Percentiles rank a stretch among this genome's conserved stretches.
Evolutionary conservation across 1,284 basidiomycete genomes (phyloP).

Genomic region (Marasmius fiardii): DNA sequence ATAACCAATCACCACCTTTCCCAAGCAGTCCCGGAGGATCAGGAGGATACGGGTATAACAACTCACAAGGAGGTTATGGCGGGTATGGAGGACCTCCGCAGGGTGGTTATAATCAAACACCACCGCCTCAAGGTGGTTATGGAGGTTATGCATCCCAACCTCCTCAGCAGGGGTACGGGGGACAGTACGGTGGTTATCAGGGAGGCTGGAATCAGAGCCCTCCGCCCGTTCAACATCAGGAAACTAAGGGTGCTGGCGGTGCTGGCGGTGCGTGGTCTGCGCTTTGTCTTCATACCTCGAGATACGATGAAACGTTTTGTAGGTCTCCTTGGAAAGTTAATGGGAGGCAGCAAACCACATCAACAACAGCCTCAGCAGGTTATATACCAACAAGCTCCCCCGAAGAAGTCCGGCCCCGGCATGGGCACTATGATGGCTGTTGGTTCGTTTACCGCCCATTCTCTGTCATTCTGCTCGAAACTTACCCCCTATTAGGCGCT

Average conservation of each 20-base stretch:
- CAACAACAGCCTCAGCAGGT: conserved; percentile 24
- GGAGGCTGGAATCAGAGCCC: conserved; percentile 11
- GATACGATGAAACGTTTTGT: neutral
- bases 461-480: conserved; percentile 5
- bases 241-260: conserved; percentile 1
- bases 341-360: conserved; percentile 1
- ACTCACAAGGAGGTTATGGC: conserved; percentile 18
- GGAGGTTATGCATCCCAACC: conserved; percentile 16
- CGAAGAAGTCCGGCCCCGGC: conserved; percentile 35
- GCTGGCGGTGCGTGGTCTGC: no score
- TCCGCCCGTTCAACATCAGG: conserved; percentile 12
- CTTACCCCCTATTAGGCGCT: conserved; percentile 35
- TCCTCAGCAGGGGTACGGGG: conserved; percentile 12
- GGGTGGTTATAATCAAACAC: conserved; percentile 7
- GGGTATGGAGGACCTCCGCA: conserved; percentile 21
- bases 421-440: conserved; percentile 39
- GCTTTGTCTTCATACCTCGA: no score
- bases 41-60: conserved; percentile 25
- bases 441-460: conserved; percentile 27
- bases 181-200: conserved; percentile 6
- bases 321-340: conserved; percentile 13
- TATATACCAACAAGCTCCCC: conserved; percentile 28
- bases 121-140: conserved; percentile 12
- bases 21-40: conserved; percentile 23
- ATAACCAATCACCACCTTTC: conserved; percentile 22